These are phyloP conservation scores for Leccinum broughii DNA, from an alignment of 768 basidiomycete species.

Conservation along the genomic window DNA sequence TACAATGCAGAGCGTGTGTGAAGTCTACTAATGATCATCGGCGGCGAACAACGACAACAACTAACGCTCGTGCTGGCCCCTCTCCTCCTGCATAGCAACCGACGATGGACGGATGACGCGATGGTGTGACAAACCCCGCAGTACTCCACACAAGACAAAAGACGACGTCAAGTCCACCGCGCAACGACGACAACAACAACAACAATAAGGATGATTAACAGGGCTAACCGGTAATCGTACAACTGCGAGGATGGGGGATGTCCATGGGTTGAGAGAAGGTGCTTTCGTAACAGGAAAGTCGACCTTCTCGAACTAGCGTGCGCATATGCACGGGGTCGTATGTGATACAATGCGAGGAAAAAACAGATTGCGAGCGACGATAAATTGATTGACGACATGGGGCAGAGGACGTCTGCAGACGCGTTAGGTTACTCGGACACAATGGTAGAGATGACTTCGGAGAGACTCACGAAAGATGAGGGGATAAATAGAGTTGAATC, in stretches of 20 bases:
- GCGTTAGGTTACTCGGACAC: background rate
- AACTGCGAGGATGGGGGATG: slow-evolving; percentile 18
- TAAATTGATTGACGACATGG: slow-evolving; percentile 34
- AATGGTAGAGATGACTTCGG: background rate
- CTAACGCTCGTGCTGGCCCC: slow-evolving; percentile 5
- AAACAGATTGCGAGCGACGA: slow-evolving; percentile 33
- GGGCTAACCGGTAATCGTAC: slow-evolving; percentile 26
- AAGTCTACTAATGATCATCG: slow-evolving; percentile 22
- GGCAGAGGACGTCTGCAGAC: slow-evolving; percentile 15
- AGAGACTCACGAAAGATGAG: slow-evolving; percentile 22
- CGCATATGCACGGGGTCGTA: slow-evolving; percentile 35
- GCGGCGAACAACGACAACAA: background rate
- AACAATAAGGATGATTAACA: slow-evolving; percentile 10
- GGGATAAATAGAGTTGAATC: slow-evolving; percentile 31
- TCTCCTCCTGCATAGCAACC: slow-evolving; percentile 27
- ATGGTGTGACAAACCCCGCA: slow-evolving; percentile 5
- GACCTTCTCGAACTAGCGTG: slow-evolving; percentile 29
- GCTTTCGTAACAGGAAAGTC: background rate
- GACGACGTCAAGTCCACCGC: slow-evolving; percentile 1
- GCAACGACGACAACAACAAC: slow-evolving; percentile 1
- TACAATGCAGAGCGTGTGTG: slow-evolving; percentile 31
- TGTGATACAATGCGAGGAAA: slow-evolving; percentile 34
- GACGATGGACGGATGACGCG: slow-evolving; percentile 10
- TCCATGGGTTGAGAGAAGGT: slow-evolving; percentile 14
- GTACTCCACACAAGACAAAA: slow-evolving; percentile 13